Conservation (phyloP, 768 basidiomycete species). For the Panaeolus cyanescens region DNA sequence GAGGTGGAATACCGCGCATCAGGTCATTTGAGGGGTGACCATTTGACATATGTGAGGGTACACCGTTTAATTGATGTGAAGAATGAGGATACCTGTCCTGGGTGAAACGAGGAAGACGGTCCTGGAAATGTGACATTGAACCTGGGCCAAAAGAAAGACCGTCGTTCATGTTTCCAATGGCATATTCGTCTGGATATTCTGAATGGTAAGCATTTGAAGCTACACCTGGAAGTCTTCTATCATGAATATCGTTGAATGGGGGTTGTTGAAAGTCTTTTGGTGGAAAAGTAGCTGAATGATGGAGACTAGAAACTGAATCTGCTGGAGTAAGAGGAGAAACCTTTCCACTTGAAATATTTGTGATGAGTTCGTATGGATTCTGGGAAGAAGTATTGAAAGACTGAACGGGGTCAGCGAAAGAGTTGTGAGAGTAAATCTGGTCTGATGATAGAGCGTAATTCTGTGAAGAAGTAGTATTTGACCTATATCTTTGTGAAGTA, state of each 20-base stretch:
- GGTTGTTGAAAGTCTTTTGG: slow-evolving; percentile 62
- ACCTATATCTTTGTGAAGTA: slow-evolving; percentile 62
- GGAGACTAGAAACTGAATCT: slow-evolving; percentile 61
- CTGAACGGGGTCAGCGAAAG: slow-evolving; percentile 62
- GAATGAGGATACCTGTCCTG: slow-evolving; percentile 56
- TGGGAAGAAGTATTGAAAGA: slow-evolving; percentile 54
- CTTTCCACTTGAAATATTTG: slow-evolving; percentile 68
- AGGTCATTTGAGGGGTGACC: slow-evolving; percentile 50
- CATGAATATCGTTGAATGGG: slow-evolving; percentile 59
- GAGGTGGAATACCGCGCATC: slow-evolving; percentile 70
- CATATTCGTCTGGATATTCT: slow-evolving; percentile 69
- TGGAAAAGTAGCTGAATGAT: slow-evolving; percentile 55
- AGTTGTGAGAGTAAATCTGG: slow-evolving; percentile 55
- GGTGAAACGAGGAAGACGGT: slow-evolving; percentile 57
- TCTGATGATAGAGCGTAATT: slow-evolving; percentile 57
- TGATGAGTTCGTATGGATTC: slow-evolving; percentile 67
- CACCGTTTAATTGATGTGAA: slow-evolving; percentile 36
- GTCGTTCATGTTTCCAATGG: slow-evolving; percentile 48
- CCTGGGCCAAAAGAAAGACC: slow-evolving; percentile 50
- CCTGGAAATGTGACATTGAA: slow-evolving; percentile 58
- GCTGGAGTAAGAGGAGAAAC: slow-evolving; percentile 75
- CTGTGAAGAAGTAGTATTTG: slow-evolving; percentile 72
- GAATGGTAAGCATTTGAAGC: slow-evolving; percentile 47
- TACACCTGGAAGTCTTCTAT: slow-evolving; percentile 39
- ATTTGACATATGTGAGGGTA: slow-evolving; percentile 54